Base-by-base conservation (phyloP, 2,329 filamentous ascomycete genomes). In the Celoporthe dispersa region DNA sequence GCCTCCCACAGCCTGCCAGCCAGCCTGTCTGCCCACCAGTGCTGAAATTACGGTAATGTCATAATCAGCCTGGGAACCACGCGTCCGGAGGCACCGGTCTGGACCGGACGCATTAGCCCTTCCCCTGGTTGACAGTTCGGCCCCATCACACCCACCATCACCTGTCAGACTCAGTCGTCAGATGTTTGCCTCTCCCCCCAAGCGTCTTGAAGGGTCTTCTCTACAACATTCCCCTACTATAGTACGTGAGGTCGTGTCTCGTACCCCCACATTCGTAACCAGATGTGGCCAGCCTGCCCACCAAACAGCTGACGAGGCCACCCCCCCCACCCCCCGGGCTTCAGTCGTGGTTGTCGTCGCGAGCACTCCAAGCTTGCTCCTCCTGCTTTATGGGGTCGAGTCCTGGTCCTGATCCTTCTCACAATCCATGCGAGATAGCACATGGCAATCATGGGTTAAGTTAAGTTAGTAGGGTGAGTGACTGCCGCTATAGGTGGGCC, bases 381-480 rank as follows among this genome's bases (percentile, higher is more conserved):
- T 48, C 22, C 16, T 19, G 22, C 44, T 44, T 16, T 9, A 9
- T 8, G 44, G 16, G 44, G 44, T 2, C 7, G 19, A 7, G 22
- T n/a, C 44, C 37, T 59, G 33, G 41, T 55, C 22, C 12, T 25
- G 14, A 51, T 51, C 48, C 44, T 39, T 31, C 25, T 48, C n/a
- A 31, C 31, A 14, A n/a, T 44, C 70, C 68, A 55, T 70, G 70
- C 68, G 53, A 64, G 25, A 65, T 37, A 62, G 53, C 70, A 71
- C 70, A 71, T 71, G 70, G 70, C 70, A 65, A 37, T 63, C 70
- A 62, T 65, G 67, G 67, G 67, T 41, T 9, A 48, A 9, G 22
- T 48, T n/a, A 19, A 48, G 22, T n/a, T 48, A 48, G 22, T 68
- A 63, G 35, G 60, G 60, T 63, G 62, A 39, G 25, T 48, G 68